Conservation (phyloP, 495 filamentous ascomycete species). For the Arthonia radiata region DNA sequence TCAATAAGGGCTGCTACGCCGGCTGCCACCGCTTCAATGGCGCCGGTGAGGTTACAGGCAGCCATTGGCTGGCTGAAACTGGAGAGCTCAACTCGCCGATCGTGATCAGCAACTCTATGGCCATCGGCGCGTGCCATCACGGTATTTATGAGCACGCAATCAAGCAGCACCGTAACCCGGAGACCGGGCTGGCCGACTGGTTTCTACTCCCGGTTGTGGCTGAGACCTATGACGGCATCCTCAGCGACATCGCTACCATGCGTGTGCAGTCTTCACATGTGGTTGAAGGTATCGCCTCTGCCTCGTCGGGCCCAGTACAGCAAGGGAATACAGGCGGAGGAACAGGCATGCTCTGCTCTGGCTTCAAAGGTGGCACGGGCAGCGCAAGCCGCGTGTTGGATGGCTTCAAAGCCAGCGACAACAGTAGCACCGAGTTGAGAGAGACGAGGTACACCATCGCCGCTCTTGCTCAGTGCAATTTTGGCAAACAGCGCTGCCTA, state of each 20-base stretch:
- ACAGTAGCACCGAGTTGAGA: no score
- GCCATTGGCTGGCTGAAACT: conserved; percentile 27
- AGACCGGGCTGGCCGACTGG: conserved; percentile 17
- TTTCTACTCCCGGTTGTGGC: conserved; percentile 25
- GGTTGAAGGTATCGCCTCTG: conserved; percentile 18
- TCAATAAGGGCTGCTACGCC: conserved; percentile 22
- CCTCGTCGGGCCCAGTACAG: conserved; percentile 14
- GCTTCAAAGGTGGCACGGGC: conserved; percentile 27
- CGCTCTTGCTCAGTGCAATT: conserved; percentile 27
- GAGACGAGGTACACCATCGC: conserved; percentile 19
- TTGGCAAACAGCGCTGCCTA: conserved; percentile 19
- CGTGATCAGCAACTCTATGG: conserved; percentile 24
- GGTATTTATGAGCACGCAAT: conserved; percentile 24
- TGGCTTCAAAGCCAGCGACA: no score
- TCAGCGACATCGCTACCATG: conserved; percentile 21
- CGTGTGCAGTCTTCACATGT: conserved; percentile 19
- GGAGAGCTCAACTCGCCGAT: conserved; percentile 24
- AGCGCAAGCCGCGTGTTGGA: conserved; percentile 19
- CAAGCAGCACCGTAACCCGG: conserved; percentile 11
- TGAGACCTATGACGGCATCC: conserved; percentile 26
- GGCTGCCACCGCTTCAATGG: conserved; percentile 29
- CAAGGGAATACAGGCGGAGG: conserved; percentile 28
- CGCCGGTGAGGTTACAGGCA: conserved; percentile 26
- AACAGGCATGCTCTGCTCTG: conserved; percentile 26
- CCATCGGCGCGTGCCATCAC: conserved; percentile 21